Conservation (phyloP, 495 filamentous ascomycete genomes). For the Aspergillus bridgeri region DNA sequence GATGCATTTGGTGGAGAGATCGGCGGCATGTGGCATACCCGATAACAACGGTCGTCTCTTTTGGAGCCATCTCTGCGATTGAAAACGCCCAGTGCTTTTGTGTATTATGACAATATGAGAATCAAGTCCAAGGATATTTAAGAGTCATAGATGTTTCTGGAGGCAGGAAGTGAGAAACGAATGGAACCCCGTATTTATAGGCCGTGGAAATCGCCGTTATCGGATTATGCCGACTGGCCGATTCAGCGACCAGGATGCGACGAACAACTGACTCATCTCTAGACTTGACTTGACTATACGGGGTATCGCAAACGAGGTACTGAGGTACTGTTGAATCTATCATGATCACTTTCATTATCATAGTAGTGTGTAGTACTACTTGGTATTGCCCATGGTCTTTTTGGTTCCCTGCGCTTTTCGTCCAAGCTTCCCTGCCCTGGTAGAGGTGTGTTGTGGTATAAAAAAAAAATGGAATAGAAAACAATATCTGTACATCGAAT, state of each 20-base stretch:
- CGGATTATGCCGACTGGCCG: background rate
- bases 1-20: background rate
- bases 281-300: background rate
- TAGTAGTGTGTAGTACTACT: background rate
- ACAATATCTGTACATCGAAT: background rate
- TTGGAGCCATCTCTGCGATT: slow-evolving; percentile 17
- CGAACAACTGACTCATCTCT: background rate
- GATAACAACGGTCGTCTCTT: slow-evolving; percentile 43
- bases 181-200: background rate
- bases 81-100: background rate
- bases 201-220: background rate
- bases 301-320: background rate
- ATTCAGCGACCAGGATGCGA: background rate
- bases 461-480: background rate
- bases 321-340: background rate
- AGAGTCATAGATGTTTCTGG: background rate
- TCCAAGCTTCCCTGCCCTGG: background rate
- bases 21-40: slow-evolving; percentile 28
- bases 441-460: background rate
- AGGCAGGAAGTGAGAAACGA: background rate
- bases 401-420: background rate
- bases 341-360: background rate
- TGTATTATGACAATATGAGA: background rate
- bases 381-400: background rate
- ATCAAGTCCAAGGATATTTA: background rate